These are phyloP conservation scores for Hypoxylon rickii DNA, from an alignment of 495 filamentous ascomycete species.

Conservation along the genomic window DNA sequence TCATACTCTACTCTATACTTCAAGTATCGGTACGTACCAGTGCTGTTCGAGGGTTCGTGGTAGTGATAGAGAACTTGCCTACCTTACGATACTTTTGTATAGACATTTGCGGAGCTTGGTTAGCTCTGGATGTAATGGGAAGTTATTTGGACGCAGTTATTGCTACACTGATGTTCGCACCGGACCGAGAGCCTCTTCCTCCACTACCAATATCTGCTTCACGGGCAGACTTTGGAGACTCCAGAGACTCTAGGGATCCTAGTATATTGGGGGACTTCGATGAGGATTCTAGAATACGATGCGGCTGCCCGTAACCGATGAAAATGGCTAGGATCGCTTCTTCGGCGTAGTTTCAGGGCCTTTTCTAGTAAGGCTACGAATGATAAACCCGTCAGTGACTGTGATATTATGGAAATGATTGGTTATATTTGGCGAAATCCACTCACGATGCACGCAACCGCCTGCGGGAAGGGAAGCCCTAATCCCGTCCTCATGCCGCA, in stretches of 20 bases:
- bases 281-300: slow-evolving; percentile 37
- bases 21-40: no score
- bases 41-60: no score
- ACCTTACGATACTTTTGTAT: no score
- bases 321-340: slow-evolving; percentile 22
- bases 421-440: slow-evolving; percentile 34
- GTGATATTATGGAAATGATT: slow-evolving; percentile 24
- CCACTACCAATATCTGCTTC: no score
- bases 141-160: no score
- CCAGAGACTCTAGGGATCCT: no score
- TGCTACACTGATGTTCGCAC: no score
- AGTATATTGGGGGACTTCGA: slow-evolving; percentile 19
- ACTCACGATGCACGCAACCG: slow-evolving; percentile 39
- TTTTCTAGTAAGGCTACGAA: slow-evolving; percentile 27
- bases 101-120: no score
- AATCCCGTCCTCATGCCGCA: slow-evolving; percentile 34
- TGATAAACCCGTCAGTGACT: slow-evolving; percentile 18
- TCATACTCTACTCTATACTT: background rate
- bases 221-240: no score
- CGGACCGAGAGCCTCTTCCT: no score
- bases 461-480: slow-evolving; percentile 32
- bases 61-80: no score
- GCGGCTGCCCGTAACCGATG: slow-evolving; percentile 25
- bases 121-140: no score
- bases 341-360: slow-evolving; percentile 26